A percentile compares a stretch with the other conserved stretches of the same genome.
These are phyloP conservation scores for Puccinellia tenuiflora DNA, from an alignment of 176 grass and related monocot genomes.

Conservation along the genomic window DNA sequence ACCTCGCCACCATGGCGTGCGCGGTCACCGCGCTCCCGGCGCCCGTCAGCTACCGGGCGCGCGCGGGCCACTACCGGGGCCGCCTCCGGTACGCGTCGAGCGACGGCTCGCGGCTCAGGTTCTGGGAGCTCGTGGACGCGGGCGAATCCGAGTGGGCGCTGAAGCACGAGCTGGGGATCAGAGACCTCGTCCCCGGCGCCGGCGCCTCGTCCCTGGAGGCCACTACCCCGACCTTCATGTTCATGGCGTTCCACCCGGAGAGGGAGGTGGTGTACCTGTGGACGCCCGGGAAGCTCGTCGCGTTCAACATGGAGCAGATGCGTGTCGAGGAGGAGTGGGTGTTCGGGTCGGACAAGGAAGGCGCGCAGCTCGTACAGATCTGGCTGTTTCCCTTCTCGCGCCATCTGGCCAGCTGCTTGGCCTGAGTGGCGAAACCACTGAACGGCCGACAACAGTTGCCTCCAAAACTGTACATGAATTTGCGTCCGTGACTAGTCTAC, in stretches of 20 bases:
- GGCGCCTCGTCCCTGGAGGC: background rate
- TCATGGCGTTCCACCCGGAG: constrained; percentile 83
- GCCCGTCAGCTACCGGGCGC: constrained; percentile 43
- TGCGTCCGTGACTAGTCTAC: background rate
- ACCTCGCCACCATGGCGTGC: constrained; percentile 46
- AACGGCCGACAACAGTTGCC: background rate
- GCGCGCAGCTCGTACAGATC: constrained; percentile 63
- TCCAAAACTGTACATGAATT: background rate
- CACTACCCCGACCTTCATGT: constrained; percentile 32
- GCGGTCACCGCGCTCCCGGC: constrained; percentile 55
- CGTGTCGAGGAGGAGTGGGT: constrained; percentile 45
- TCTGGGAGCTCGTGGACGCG: constrained; percentile 54
- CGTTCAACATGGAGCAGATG: constrained; percentile 45
- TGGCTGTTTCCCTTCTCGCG: constrained; percentile 81
- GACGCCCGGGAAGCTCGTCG: constrained; percentile 50
- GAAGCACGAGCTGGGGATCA: constrained; percentile 50
- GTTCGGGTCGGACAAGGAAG: constrained; percentile 45
- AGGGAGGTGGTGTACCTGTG: constrained; percentile 76
- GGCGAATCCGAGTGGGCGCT: constrained; percentile 24
- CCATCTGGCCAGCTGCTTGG: constrained; percentile 55
- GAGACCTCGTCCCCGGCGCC: constrained; percentile 33
- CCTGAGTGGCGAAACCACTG: constrained; percentile 3
- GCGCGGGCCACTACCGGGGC: constrained; percentile 57
- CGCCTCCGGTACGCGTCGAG: constrained; percentile 49
- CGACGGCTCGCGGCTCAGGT: constrained; percentile 41